A percentile compares a stretch with the other conserved stretches of the same genome.
These are phyloP conservation scores for Nepenthes mirabilis DNA, from an alignment of 148 eudicot genomes.

Conservation along the genomic window DNA sequence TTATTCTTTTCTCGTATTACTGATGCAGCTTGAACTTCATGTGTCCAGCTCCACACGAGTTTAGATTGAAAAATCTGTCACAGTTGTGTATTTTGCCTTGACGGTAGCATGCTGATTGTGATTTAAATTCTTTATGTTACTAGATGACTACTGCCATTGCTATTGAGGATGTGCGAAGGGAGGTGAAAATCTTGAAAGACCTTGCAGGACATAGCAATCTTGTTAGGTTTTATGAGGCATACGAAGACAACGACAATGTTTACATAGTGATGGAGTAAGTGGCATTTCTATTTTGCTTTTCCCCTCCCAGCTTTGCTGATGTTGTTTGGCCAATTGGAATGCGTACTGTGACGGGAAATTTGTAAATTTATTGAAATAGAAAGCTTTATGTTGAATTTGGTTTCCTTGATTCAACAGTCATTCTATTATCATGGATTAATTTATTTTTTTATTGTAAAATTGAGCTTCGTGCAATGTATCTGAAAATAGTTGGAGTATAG, in stretches of 20 bases:
- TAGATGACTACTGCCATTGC: conserved; percentile 96
- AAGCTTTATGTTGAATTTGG: background rate
- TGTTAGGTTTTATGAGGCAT: conserved; percentile 72
- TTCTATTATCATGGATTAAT: background rate
- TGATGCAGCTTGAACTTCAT: too few species aligned
- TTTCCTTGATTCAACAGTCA: background rate
- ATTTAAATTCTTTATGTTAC: background rate
- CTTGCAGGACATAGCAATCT: conserved; percentile 70
- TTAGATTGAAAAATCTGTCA: too few species aligned
- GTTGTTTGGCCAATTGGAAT: background rate
- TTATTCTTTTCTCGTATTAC: too few species aligned
- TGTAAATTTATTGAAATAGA: background rate
- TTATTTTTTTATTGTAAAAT: too few species aligned
- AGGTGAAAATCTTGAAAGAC: conserved; percentile 78
- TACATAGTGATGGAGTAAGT: conserved; percentile 97
- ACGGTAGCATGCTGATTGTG: too few species aligned
- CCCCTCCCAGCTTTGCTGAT: background rate
- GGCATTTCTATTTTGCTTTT: background rate
- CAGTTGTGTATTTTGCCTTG: too few species aligned
- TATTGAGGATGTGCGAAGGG: conserved; percentile 88
- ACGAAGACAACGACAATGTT: conserved; percentile 78
- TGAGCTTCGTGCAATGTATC: too few species aligned
- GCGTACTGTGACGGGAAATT: too few species aligned
- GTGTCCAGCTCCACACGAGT: too few species aligned
- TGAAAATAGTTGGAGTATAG: too few species aligned